Evolutionary conservation across 768 basidiomycete genomes (phyloP), one percentile per base, ranked within the genome.

Genomic region (Suillus tomentosus): DNA sequence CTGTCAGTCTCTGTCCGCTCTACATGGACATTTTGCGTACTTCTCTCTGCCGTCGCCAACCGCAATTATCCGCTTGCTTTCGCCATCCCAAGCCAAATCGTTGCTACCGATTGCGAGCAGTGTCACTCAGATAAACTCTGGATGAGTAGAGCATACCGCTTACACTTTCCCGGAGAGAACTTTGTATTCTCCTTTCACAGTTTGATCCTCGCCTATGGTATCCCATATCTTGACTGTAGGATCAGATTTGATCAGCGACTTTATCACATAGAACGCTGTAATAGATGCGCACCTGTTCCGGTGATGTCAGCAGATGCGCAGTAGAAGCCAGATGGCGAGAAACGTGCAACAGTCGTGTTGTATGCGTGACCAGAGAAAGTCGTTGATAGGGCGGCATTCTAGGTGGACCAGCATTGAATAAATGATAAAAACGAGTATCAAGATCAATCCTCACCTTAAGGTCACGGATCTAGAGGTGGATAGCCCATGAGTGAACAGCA

Each of bases 71-170:
- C 96, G 85, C 74, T 97, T 96, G 72, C 91, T 94, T 76, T 98
- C 96, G 1, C 91, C 92, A 71, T 98, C 96, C 96, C 96, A 99
- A 13, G 90, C 90, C 24, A 99, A 84, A 77, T 98, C 96, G 69
- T 95, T 95, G 68, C 95, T 94, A 68, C 17, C 37, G 53, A n/a
- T 15, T 57, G 11, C 50, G 13, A 40, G 17, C 53, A 50, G 9
- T 11, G 50, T 55, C 48, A 2, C 27, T 51, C 14, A 51, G 36
- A 36, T n/a, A 47, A 13, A 22, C 9, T 3, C 40, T n/a, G 31
- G 45, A 9, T 15, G 36, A 50, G 5, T 24, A n/a, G 27, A 24
- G 40, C 8, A 17, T 7, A 13, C 24, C 27, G 64, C 74, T 65
- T 73, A 94, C 92, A 95, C 83, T 61, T 82, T 83, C 3, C 92